Evolutionary conservation across 805 yeast species (phyloP).

Genomic region (Scheffersomyces coipomensis): DNA sequence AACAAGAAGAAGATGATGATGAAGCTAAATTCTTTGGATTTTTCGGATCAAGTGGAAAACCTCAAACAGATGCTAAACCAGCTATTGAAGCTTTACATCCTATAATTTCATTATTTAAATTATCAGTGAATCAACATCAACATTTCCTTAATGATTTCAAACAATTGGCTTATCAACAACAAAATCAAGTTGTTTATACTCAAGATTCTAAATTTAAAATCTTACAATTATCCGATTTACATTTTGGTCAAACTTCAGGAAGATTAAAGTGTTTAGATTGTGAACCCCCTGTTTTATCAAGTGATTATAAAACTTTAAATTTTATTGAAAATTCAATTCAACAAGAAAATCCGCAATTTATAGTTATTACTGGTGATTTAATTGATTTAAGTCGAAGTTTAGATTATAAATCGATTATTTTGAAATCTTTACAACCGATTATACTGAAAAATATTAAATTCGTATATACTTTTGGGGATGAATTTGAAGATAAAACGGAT

Average conservation of each 20-base stretch:
- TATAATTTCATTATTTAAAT: background rate
- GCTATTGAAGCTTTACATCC: conserved; percentile 3
- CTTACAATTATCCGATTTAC: conserved; percentile 39
- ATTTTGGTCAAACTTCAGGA: conserved; percentile 32
- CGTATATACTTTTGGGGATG: conserved; percentile 41
- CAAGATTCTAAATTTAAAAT: conserved; percentile 23
- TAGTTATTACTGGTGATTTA: conserved; percentile 42
- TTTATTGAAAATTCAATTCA: conserved; percentile 25
- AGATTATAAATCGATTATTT: conserved; percentile 27
- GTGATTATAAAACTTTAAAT: conserved; percentile 27
- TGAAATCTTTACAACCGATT: conserved; percentile 33
- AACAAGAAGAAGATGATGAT: too few species aligned
- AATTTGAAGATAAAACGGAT: conserved; percentile 29
- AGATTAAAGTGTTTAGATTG: conserved; percentile 9
- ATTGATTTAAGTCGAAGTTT: conserved; percentile 23
- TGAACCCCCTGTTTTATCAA: conserved; percentile 15
- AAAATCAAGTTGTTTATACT: background rate
- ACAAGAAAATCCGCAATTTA: conserved; percentile 29
- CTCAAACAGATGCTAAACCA: too few species aligned
- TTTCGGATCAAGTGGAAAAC: too few species aligned
- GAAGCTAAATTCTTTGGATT: too few species aligned
- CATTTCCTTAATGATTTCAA: background rate
- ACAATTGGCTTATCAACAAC: background rate
- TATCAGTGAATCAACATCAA: background rate
- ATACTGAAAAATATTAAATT: conserved; percentile 28